Base-by-base conservation (phyloP, 768 basidiomycete species). In the Tylopilus vinaceipallidus region DNA sequence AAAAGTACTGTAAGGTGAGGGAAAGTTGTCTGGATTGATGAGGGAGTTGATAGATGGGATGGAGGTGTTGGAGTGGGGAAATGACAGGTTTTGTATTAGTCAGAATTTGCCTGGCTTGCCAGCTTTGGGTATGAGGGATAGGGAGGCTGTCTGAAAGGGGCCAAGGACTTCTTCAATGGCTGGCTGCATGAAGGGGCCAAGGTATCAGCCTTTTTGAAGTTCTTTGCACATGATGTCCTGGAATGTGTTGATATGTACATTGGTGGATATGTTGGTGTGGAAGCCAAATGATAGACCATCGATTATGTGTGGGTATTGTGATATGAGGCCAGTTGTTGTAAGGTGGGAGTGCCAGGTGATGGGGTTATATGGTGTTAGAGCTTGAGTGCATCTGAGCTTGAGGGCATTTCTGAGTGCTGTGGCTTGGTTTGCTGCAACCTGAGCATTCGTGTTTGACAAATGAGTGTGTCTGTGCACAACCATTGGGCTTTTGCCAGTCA, bases 51-150 rank as follows among this genome's bases (percentile, higher is more conserved):
- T 66, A 0, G 72, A 75, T 19, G 56, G 17, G 13, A 67, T 55
- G 3, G 17, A 0, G 4, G 1, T 16, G 17, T 11, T 13, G 8
- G 2, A 1, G 22, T 47, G 29, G 0, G 63, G 66, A 22, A 6
- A 72, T 33, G 40, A 71, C 10, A 62, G 58, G 38, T 73, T 66
- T 32, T 73, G 70, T 2, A 71, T 40, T 1, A 67, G 37, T 1
- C 58, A 43, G 24, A 52, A 65, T 16, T 57, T 58, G 11, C 54
- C 47, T 0, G 53, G 52, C 5, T 61, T 60, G 20, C 57, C 55
- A 1, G 38, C 22, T 24, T 39, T 39, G 3, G 38, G 23, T 4
- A 39, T 19, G 0, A 39, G 23, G 19, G 23, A 39, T 5, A 39
- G 10, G 6, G 38, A 23, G 13, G 38, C 20, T 2, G 38, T 39